Conservation (phyloP, 106 monocot genomes). For the Dactylorhiza incarnata region DNA sequence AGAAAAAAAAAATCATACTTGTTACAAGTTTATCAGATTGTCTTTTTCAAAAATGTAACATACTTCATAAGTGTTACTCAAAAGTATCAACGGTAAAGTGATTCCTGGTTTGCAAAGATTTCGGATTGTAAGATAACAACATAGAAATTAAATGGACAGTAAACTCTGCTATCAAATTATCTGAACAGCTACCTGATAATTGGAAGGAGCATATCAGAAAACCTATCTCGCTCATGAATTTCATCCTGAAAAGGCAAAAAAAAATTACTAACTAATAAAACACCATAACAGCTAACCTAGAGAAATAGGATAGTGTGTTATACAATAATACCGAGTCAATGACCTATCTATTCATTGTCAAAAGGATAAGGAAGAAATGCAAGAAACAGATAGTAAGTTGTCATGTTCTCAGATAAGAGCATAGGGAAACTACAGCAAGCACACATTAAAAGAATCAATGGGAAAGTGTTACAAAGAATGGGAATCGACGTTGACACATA, state of each 20-base stretch:
- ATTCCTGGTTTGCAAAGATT: neutral
- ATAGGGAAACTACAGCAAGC: too few relatives aligned
- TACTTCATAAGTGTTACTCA: neutral
- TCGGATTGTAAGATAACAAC: neutral
- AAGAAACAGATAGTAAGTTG: neutral
- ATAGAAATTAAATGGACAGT: neutral
- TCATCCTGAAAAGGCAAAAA: slow-evolving; percentile 60
- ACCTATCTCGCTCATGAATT: slow-evolving; percentile 98
- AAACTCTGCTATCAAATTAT: neutral
- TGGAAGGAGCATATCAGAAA: slow-evolving; percentile 96
- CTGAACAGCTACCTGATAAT: slow-evolving; percentile 64
- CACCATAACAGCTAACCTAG: neutral
- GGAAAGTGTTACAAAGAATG: too few relatives aligned
- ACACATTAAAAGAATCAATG: too few relatives aligned
- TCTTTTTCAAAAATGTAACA: neutral
- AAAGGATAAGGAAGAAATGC: neutral
- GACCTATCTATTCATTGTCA: neutral
- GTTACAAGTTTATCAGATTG: neutral
- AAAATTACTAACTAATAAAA: neutral
- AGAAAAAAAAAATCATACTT: neutral
- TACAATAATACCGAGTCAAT: neutral
- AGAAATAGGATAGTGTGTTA: neutral
- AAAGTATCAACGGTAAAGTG: neutral
- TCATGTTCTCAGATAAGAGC: too few relatives aligned
- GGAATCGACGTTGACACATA: too few relatives aligned